These are phyloP conservation scores for Datisca glomerata DNA, from an alignment of 306 rosid genomes.

Conservation along the genomic window DNA sequence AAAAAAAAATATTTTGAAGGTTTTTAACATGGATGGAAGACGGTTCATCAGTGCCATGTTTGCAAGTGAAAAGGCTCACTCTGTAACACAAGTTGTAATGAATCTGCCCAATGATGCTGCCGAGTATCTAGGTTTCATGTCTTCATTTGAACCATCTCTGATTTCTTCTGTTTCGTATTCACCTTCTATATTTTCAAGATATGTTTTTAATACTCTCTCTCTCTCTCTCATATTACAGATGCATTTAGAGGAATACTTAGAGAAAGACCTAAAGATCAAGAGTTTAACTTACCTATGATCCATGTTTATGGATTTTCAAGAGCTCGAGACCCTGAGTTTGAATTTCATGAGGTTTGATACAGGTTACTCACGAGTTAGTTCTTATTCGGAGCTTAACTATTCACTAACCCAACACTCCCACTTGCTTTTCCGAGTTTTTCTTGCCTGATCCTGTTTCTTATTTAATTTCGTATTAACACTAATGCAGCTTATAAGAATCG, in stretches of 20 bases:
- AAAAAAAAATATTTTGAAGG: conserved; percentile 47
- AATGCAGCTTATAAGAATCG: conserved; percentile 79
- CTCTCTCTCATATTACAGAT: conserved; percentile 35
- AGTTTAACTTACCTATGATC: conserved; percentile 51
- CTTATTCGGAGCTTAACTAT: no score
- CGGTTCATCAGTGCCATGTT: conserved; percentile 77
- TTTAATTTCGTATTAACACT: not conserved
- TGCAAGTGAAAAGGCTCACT: conserved; percentile 59
- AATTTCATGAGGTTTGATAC: conserved; percentile 69
- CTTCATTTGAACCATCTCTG: not conserved
- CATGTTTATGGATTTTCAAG: conserved; percentile 95
- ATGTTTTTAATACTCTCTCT: not conserved
- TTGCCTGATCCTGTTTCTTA: not conserved
- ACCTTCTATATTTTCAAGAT: not conserved
- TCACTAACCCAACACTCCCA: no score
- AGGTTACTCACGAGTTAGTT: no score
- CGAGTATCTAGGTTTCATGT: conserved; percentile 61
- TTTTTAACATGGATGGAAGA: conserved; percentile 94
- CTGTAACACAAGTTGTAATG: conserved; percentile 89
- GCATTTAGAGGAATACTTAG: conserved; percentile 65
- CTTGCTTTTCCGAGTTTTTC: conserved; percentile 3
- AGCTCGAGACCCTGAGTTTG: conserved; percentile 91
- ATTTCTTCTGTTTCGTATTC: not conserved
- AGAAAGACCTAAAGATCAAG: conserved; percentile 30
- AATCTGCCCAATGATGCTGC: conserved; percentile 90